These are phyloP conservation scores for Lolium rigidum DNA, from an alignment of 176 grass and related monocot species.

Conservation along the genomic window DNA sequence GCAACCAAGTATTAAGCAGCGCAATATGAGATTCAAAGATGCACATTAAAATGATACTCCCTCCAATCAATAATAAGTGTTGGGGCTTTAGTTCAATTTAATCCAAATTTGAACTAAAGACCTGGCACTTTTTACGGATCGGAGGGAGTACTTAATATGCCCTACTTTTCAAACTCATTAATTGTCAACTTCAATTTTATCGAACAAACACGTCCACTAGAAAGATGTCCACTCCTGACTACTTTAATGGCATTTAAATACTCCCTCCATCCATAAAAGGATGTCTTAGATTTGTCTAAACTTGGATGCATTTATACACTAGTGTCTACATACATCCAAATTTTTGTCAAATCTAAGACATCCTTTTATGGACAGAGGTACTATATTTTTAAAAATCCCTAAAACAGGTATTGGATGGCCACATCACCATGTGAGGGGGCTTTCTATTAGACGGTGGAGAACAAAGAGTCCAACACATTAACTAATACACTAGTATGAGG, in stretches of 20 bases:
- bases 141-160: neutral
- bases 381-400: neutral
- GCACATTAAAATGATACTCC: slow-evolving; percentile 23
- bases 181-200: slow-evolving; percentile 9
- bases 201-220: slow-evolving; percentile 13
- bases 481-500: neutral
- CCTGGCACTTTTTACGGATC: no score
- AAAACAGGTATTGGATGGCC: neutral
- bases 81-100: no score
- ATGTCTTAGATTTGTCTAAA: no score
- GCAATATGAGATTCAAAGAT: slow-evolving; percentile 7
- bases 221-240: neutral
- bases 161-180: neutral
- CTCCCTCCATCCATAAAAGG: no score
- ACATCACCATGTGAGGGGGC: neutral
- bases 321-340: no score
- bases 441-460: neutral
- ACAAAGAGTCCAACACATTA: neutral
- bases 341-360: no score
- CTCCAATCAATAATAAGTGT: no score
- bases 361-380: no score
- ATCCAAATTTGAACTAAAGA: no score
- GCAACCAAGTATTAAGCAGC: neutral
- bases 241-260: neutral
- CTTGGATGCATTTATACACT: no score